Evolutionary conservation across 2,329 filamentous ascomycete species (phyloP), one percentile per base, ranked within the genome.

Genomic region (Tolypocladium endophyticum): DNA sequence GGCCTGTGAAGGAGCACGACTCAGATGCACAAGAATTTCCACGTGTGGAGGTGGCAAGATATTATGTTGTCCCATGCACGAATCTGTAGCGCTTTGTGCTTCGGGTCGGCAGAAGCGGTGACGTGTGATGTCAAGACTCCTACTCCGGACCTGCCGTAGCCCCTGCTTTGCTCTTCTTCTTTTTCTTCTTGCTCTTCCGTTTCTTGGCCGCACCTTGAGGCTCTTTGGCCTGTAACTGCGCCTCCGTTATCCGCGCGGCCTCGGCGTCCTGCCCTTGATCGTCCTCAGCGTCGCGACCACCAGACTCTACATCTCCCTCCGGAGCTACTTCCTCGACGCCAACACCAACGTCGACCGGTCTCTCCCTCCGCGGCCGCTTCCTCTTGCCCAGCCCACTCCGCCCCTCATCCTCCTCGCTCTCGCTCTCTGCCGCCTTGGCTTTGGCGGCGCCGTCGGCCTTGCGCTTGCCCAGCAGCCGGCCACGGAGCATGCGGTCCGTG

Each of bases 341-440:
- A 12, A 9, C 47, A 1, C 12, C 47, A 20, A 12, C 28, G 4
- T 35, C 47, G 11, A 33, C 28, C 2, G 18, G 47, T 9, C 47
- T n/a, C 52, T 56, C 41, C 52, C 61, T 65, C 50, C 61, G 63
- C 35, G 65, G 64, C 63, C 71, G 69, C 66, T 76, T 76, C 59
- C 70, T 69, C 66, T 71, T 74, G 2, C 74, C 75, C 3, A 77
- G 53, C 55, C 67, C 72, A 58, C 73, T 73, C 57, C 75, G 64
- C 8, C 75, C 74, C 14, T 69, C 66, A 1, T 76, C 72, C 7
- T 72, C 70, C 25, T 72, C 71, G 33, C 71, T 73, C 61, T 73
- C 73, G 56, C 70, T 72, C 63, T 72, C 69, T 33, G 59, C 36
- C 43, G 64, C 59, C 53, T 60, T 57, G 41, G 23, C 64, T 58